These are phyloP conservation scores for Starmerella sp. DNA, from an alignment of 805 yeast species.

Conservation along the genomic window DNA sequence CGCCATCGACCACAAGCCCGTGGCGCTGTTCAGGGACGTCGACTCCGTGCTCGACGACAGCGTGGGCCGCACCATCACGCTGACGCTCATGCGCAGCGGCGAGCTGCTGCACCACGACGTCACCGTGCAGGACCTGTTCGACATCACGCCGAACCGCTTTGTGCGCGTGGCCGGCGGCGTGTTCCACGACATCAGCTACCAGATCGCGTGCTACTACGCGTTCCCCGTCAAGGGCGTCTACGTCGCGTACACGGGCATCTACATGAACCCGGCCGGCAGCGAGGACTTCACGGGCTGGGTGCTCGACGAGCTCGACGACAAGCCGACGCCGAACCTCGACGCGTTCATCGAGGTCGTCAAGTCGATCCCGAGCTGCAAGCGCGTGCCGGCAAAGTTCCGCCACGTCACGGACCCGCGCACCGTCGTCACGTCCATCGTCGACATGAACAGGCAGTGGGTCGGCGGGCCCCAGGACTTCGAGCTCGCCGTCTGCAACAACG, in stretches of 20 bases:
- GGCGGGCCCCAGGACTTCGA: conserved; percentile 42
- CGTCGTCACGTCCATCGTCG: conserved; percentile 51
- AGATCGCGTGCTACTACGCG: conserved; percentile 74
- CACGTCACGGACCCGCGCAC: conserved; percentile 75
- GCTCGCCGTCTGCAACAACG: conserved; percentile 49
- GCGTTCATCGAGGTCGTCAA: conserved; percentile 70
- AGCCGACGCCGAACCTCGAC: conserved; percentile 62
- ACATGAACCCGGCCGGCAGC: conserved; percentile 37
- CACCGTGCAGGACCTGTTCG: conserved; percentile 62
- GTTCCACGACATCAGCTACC: conserved; percentile 76
- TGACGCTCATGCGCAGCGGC: conserved; percentile 68
- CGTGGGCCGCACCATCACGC: conserved; percentile 47
- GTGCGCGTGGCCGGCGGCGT: conserved; percentile 79
- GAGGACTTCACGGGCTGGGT: conserved; percentile 68
- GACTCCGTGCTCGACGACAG: conserved; percentile 69
- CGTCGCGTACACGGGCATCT: conserved; percentile 64
- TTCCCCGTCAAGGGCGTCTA: conserved; percentile 79
- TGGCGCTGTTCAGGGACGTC: conserved; percentile 64
- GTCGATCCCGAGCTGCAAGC: conserved; percentile 59
- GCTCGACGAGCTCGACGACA: conserved; percentile 64
- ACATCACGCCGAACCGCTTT: conserved; percentile 70
- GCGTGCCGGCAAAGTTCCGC: conserved; percentile 59
- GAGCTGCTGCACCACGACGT: conserved; percentile 40
- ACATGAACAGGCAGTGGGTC: conserved; percentile 75
- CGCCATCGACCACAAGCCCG: conserved; percentile 52